phyloP scores from a whole-genome alignment of 345 rosid species.

The Boechera retrofracta region DNA sequence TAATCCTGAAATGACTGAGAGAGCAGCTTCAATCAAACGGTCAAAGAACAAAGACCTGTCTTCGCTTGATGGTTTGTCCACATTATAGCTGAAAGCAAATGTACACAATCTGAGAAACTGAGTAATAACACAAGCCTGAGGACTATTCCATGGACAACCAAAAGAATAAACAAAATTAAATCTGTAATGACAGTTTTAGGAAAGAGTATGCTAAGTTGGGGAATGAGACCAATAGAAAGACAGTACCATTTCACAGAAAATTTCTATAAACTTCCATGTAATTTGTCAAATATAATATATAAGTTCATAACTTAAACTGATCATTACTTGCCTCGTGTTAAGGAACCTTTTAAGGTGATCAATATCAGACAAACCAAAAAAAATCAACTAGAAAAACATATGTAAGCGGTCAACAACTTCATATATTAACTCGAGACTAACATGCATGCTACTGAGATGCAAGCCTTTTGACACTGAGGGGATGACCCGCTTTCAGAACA shows the following conservation, averaged over 20 bases:
- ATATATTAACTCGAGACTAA: slow-evolving; percentile 15
- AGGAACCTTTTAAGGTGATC: neutral
- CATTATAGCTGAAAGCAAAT: slow-evolving; percentile 70
- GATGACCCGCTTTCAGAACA: slow-evolving; percentile 3
- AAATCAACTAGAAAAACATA: slow-evolving; percentile 23
- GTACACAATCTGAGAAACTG: slow-evolving; percentile 28
- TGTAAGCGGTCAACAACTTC: slow-evolving; percentile 18
- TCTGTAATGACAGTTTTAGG: neutral
- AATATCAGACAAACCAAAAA: slow-evolving; percentile 8
- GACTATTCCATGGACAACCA: slow-evolving; percentile 10
- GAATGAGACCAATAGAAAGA: slow-evolving; percentile 17
- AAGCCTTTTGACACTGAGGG: slow-evolving; percentile 13
- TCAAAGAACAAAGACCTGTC: slow-evolving; percentile 84
- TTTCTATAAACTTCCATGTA: slow-evolving; percentile 1
- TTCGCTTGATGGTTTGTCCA: slow-evolving; percentile 73
- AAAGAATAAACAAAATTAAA: slow-evolving; percentile 11
- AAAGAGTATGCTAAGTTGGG: slow-evolving; percentile 16
- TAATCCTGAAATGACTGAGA: slow-evolving; percentile 67
- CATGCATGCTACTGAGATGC: slow-evolving; percentile 24
- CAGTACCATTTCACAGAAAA: neutral
- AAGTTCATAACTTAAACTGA: neutral
- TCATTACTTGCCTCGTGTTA: slow-evolving; percentile 1
- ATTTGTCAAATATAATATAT: neutral
- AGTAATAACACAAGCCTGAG: slow-evolving; percentile 23
- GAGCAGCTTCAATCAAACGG: slow-evolving; percentile 85